These are phyloP conservation scores for Durotheca rogersii DNA, from an alignment of 495 filamentous ascomycete genomes.

Conservation along the genomic window DNA sequence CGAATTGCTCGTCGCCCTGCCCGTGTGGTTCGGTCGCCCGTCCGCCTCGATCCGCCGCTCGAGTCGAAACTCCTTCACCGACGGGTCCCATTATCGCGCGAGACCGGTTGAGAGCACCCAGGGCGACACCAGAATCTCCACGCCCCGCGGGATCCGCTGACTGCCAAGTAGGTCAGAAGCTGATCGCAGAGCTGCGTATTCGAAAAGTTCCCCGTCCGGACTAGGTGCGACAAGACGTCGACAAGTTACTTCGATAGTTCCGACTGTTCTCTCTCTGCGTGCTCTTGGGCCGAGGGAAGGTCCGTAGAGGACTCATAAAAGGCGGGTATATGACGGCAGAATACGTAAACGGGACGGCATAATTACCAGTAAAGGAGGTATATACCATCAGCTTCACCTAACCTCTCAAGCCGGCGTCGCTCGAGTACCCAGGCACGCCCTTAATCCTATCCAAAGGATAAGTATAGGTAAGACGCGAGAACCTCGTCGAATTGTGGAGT, in stretches of 20 bases:
- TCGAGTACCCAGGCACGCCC: conserved; percentile 1
- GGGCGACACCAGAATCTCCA: conserved; percentile 49
- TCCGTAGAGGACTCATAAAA: conserved; percentile 57
- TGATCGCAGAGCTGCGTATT: conserved; percentile 78
- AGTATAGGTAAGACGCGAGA: too few relatives aligned
- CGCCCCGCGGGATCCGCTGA: conserved; percentile 51
- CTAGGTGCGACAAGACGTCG: conserved; percentile 75
- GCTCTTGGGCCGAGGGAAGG: conserved; percentile 51
- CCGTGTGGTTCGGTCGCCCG: conserved; percentile 64
- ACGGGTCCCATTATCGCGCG: conserved; percentile 47
- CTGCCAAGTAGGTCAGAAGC: conserved; percentile 80
- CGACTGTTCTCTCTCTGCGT: conserved; percentile 60
- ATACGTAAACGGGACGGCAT: conserved; percentile 38
- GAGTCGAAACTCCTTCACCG: conserved; percentile 24
- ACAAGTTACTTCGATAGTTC: conserved; percentile 55
- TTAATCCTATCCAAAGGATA: too few relatives aligned
- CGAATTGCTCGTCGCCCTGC: conserved; percentile 51
- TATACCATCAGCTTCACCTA: conserved; percentile 3
- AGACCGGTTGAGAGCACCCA: conserved; percentile 74
- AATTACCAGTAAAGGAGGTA: conserved; percentile 22
- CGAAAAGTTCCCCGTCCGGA: conserved; percentile 66
- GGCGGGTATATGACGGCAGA: conserved; percentile 55
- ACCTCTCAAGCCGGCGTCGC: neutral
- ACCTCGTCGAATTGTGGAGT: too few relatives aligned
- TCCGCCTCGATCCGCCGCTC: conserved; percentile 50